phyloP scores from a whole-genome alignment of 2,329 filamentous ascomycete species.

The Capronia americana region DNA sequence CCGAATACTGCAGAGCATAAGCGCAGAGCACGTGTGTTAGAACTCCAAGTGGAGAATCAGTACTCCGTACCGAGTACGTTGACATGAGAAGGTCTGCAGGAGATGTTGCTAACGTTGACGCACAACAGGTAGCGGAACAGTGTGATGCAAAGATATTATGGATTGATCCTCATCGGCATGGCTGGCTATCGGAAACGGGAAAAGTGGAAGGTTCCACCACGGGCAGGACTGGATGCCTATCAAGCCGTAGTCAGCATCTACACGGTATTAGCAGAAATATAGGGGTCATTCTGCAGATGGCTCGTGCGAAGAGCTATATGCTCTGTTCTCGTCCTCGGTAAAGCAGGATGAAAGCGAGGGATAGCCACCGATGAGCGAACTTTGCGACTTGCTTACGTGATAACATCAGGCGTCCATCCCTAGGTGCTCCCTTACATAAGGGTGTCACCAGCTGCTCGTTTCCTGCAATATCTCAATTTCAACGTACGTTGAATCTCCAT shows the following conservation, averaged over 20 bases:
- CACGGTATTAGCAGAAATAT: background rate
- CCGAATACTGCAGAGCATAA: conserved; percentile 4
- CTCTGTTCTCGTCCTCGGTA: background rate
- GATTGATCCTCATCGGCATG: background rate
- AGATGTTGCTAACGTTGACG: background rate
- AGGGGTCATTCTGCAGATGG: background rate
- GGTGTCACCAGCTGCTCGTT: background rate
- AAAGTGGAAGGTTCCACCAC: background rate
- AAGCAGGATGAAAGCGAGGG: no score
- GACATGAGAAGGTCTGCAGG: background rate
- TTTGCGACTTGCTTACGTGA: background rate
- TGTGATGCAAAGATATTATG: background rate
- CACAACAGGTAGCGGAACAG: background rate
- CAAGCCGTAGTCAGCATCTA: background rate
- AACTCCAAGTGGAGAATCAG: background rate
- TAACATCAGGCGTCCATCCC: background rate
- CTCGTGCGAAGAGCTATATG: background rate
- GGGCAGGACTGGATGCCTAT: no score
- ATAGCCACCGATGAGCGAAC: background rate
- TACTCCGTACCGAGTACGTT: background rate
- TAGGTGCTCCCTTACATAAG: conserved; percentile 2
- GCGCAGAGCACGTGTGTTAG: background rate
- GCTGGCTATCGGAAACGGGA: background rate
- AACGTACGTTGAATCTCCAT: background rate
- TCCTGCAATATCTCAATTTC: conserved; percentile 1